Evolutionary conservation across 2,329 filamentous ascomycete genomes (phyloP), one percentile per base, ranked within the genome.

Genomic region (Samsoniella hepiali): DNA sequence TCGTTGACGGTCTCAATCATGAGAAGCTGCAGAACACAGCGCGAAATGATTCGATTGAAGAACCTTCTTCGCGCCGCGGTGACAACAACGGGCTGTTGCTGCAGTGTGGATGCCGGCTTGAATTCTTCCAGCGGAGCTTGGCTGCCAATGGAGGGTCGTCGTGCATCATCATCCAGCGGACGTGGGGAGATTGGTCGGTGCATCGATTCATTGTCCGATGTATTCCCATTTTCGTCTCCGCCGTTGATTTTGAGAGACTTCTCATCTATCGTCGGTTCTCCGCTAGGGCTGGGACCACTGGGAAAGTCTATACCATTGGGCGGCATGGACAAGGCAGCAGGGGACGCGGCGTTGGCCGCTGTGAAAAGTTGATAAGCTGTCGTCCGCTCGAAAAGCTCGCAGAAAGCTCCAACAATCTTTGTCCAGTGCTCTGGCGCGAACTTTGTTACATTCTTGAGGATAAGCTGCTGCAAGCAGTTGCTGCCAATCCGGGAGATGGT

Each of bases 1-100:
- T 99, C 96, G 72, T 96, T 96, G 49, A 99, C 96, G 0, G 96
- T 99, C 76, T 99, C 96, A 70, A 99, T 99, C 93, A 99, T 99
- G 67, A 99, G 87, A 2, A 99, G 85, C 76, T 99, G 96, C 9
- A 99, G 82, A 4, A 99, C 96, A 74, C 95, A 99, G 68, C 96
- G 94, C 15, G 94, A 97, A 76, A 99, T 99, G 75, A 99, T 99
- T 69, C 94, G 91, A 78, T 99, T 99, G 83, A 99, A 99, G 81
- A 97, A 97, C 59, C 93, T 90, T 42, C 95, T 87, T 32, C 95
- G 90, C 0, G 95, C 93, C 2, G 93, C 92, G 1, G 95, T 98
- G 5, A 99, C 94, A 1, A 96, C 91, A 6, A 97, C 85, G 0
- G 94, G 92, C 65, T 96, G 92, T 74, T 95, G 91, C 74, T 96